A percentile compares a stretch with the other conserved stretches of the same genome.
Conservation (phyloP, 306 rosid genomes). For the Lupinus albus region DNA sequence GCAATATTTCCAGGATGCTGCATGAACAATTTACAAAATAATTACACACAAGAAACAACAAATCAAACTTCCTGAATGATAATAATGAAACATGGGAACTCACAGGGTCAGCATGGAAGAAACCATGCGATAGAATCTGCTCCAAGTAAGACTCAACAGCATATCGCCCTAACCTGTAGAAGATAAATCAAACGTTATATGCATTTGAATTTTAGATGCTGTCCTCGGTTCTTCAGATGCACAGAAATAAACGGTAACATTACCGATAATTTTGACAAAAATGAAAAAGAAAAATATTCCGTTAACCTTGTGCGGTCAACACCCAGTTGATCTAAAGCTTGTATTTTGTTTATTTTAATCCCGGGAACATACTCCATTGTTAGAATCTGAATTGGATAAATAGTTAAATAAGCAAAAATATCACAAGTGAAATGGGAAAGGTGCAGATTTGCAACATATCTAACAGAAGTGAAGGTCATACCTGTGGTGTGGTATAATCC, state of each 20-base stretch:
- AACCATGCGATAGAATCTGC: constrained; percentile 96
- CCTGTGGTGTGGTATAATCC: constrained; percentile 99
- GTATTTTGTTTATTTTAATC: constrained; percentile 89
- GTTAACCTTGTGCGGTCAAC: constrained; percentile 85
- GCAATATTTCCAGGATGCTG: constrained; percentile 99
- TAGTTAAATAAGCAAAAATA: constrained; percentile 27
- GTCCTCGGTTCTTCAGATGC: constrained; percentile 29
- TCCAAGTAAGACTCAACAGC: constrained; percentile 99
- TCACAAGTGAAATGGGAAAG: constrained; percentile 16
- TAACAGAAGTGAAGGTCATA: constrained; percentile 38
- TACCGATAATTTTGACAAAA: constrained; percentile 15
- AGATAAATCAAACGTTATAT: constrained; percentile 27
- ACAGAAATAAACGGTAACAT: constrained; percentile 29
- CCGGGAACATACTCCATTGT: constrained; percentile 99
- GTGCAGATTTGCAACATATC: constrained; percentile 29
- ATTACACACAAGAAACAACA: constrained; percentile 20
- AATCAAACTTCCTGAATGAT: constrained; percentile 29
- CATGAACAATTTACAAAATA: constrained; percentile 36
- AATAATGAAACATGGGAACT: constrained; percentile 45
- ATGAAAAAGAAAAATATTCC: constrained; percentile 27
- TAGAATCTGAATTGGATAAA: constrained; percentile 64
- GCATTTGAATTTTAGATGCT: constrained; percentile 31
- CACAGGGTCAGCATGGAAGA: constrained; percentile 99
- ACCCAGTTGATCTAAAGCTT: constrained; percentile 96
- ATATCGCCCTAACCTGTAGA: constrained; percentile 81